These are phyloP conservation scores for Biscogniauxia sp. DNA, from an alignment of 2,329 filamentous ascomycete species.

Conservation along the genomic window DNA sequence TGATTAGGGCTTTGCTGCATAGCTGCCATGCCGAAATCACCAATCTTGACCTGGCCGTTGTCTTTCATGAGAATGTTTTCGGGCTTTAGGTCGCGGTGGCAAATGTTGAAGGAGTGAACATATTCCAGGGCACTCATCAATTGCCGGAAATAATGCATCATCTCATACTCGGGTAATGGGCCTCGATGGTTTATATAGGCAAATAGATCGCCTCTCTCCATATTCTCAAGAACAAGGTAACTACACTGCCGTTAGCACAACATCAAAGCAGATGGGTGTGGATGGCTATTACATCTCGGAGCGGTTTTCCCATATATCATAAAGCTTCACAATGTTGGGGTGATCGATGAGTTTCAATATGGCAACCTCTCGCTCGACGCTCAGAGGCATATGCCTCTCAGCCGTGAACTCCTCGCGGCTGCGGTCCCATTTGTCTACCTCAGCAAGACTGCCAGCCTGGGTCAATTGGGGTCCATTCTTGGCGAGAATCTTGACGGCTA, in stretches of 20 bases:
- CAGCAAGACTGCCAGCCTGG: constrained; percentile 80
- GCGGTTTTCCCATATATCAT: constrained; percentile 97
- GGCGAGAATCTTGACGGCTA: constrained; percentile 93
- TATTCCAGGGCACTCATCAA: constrained; percentile 90
- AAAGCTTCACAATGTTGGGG: constrained; percentile 88
- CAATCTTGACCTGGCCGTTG: constrained; percentile 80
- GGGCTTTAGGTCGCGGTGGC: constrained; percentile 92
- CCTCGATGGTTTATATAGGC: constrained; percentile 76
- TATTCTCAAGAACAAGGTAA: constrained; percentile 91
- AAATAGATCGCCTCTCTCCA: constrained; percentile 78
- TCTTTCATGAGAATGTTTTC: constrained; percentile 90
- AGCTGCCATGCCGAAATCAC: constrained; percentile 97
- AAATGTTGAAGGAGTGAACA: constrained; percentile 92
- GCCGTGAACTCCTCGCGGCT: constrained; percentile 56
- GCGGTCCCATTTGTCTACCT: constrained; percentile 72
- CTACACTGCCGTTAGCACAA: constrained; percentile 46
- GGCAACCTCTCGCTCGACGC: constrained; percentile 90
- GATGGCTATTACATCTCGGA: constrained; percentile 74
- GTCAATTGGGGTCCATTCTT: constrained; percentile 77
- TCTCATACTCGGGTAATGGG: constrained; percentile 74
- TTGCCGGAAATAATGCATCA: constrained; percentile 84
- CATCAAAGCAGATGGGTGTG: neutral
- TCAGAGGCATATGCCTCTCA: constrained; percentile 73
- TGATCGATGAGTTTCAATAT: constrained; percentile 97
- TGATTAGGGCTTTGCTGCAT: constrained; percentile 77